Conservation (phyloP, 73 alveolate genomes). For the Diophrys sp. region DNA sequence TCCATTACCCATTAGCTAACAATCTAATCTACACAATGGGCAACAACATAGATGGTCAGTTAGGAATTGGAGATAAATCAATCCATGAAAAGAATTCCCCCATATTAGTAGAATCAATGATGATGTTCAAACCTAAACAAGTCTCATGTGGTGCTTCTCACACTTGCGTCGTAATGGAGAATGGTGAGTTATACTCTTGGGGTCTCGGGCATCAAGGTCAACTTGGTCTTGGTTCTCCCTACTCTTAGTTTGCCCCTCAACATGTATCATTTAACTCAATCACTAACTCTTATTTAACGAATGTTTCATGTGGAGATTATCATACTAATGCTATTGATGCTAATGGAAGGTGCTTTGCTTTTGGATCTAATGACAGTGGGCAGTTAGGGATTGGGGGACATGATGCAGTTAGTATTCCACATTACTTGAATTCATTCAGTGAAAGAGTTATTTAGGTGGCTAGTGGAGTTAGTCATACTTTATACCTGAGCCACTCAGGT, state of each 20-base stretch:
- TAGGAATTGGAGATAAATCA: constrained; percentile 56
- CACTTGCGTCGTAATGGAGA: constrained; percentile 45
- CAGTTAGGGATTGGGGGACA: constrained; percentile 48
- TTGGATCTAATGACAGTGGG: constrained; percentile 16
- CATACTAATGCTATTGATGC: neutral
- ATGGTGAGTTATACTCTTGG: constrained; percentile 71
- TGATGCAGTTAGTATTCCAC: constrained; percentile 28
- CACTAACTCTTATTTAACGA: neutral
- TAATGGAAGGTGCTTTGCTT: neutral
- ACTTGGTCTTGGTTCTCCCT: constrained; percentile 51
- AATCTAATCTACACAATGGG: constrained; percentile 73
- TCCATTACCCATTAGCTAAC: too few relatives aligned
- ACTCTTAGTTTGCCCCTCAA: constrained; percentile 30
- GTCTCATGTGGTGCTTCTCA: constrained; percentile 54
- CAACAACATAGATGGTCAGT: constrained; percentile 63
- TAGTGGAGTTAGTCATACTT: constrained; percentile 77
- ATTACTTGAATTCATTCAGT: constrained; percentile 22
- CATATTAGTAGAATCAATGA: constrained; percentile 44
- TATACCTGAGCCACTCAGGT: constrained; percentile 71
- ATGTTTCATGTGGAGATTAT: neutral
- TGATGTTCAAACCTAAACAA: constrained; percentile 45
- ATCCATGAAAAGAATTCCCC: constrained; percentile 50
- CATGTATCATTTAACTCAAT: neutral
- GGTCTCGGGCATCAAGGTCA: constrained; percentile 61
- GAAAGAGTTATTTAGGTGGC: constrained; percentile 41